Percentiles rank a stretch among this genome's conserved stretches.
Conservation (phyloP, 495 filamentous ascomycete species). For the Hyphodiscus hymeniophilus region DNA sequence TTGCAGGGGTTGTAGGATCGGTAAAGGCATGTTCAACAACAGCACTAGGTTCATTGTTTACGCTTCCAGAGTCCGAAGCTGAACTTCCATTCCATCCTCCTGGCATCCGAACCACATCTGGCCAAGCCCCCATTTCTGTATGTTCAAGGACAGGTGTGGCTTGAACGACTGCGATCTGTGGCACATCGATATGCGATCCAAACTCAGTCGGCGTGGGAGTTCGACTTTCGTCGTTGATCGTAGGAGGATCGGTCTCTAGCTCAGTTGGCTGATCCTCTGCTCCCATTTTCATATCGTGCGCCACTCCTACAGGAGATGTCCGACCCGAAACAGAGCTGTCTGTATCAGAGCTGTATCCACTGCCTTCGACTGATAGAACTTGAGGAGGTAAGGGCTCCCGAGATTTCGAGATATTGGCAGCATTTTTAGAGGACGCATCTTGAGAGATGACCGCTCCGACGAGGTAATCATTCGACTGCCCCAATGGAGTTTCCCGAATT, state of each 20-base stretch:
- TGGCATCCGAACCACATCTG: constrained; percentile 23
- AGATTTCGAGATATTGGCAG: constrained; percentile 36
- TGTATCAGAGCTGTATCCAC: constrained; percentile 17
- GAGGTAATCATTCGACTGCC: constrained; percentile 56
- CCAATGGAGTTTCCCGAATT: constrained; percentile 21
- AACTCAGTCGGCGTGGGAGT: background rate
- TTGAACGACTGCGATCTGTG: constrained; percentile 34
- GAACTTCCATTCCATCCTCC: constrained; percentile 23
- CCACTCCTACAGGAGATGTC: background rate
- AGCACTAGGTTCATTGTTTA: constrained; percentile 4
- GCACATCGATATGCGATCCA: constrained; percentile 16
- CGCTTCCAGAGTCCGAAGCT: constrained; percentile 26
- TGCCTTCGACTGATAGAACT: constrained; percentile 56
- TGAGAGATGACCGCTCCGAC: constrained; percentile 52
- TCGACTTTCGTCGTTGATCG: background rate
- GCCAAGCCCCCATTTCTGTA: constrained; percentile 23
- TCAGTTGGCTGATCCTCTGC: background rate
- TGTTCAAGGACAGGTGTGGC: constrained; percentile 38
- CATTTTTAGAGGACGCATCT: constrained; percentile 36
- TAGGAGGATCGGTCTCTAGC: no score
- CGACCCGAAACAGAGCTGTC: constrained; percentile 4
- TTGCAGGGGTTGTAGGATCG: constrained; percentile 27
- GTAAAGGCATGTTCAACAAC: constrained; percentile 15
- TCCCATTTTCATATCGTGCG: background rate
- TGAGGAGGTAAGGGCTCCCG: constrained; percentile 57